Evolutionary conservation across 2,329 filamentous ascomycete genomes (phyloP), one percentile per base, ranked within the genome.

Genomic region (Penicillium palitans): DNA sequence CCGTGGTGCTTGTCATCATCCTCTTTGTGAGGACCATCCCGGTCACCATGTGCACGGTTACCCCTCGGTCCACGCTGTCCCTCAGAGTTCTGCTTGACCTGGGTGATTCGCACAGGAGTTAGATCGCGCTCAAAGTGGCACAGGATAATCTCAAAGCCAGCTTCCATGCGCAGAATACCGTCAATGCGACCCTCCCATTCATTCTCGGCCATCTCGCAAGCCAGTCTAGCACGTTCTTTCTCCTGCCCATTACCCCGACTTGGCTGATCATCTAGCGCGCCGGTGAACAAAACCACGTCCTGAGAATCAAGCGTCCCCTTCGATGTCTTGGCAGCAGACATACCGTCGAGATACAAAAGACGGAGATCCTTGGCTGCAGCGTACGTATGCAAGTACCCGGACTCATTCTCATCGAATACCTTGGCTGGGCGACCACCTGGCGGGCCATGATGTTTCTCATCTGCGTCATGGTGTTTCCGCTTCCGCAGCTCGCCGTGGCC

Each of bases 281-380:
- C 48, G 54, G 80, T 79, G 8, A 82, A 77, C 2, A 91, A 77
- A 0, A 91, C 67, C 1, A 80, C 68, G 66, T 91, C 88, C 66
- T 90, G 87, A 0, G 84, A 80, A 67, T 91, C 88, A 3, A 90
- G 78, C 0, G 87, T 90, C 4, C 88, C 89, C 67, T 86, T 84
- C 1, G 67, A 50, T 0, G 83, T 84, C 64, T 91, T 91, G 1
- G 80, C 88, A 0, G 87, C 89, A 2, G 84, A 83, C 78, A 87
- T 86, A 4, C 89, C 89, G 67, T 91, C 89, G 17, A 91, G 70
- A 66, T 90, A 90, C 3, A 91, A 74, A 3, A 90, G 76, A 12
- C 81, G 80, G 1, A 90, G 75, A 5, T 82, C 76, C 15, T 83
- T 80, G 1, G 75, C 81, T 3, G 87, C 81, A 7, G 79, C 79